These are phyloP conservation scores for Somion occarium DNA, from an alignment of 1,284 basidiomycete genomes.

Conservation along the genomic window DNA sequence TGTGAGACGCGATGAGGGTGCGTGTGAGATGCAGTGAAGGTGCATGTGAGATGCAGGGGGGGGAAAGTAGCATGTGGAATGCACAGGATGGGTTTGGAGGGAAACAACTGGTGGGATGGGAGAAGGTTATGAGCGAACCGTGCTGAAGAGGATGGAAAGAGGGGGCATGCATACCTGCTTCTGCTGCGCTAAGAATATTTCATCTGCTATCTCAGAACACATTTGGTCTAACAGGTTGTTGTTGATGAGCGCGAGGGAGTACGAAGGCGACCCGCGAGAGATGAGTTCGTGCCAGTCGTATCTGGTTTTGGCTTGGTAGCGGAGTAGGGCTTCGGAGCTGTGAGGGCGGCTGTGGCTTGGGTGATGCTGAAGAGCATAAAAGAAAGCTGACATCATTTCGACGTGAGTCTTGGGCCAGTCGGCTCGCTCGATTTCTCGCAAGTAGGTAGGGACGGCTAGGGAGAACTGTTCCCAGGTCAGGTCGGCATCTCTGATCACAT, in stretches of 20 bases:
- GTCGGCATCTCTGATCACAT: not conserved
- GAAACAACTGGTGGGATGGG: not conserved
- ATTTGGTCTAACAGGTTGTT: not conserved
- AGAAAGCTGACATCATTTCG: slow-evolving; percentile 5
- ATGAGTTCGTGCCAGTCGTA: not conserved
- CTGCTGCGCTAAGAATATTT: no score
- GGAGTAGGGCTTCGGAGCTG: slow-evolving; percentile 1
- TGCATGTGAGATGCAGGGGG: no score
- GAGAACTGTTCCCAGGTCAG: slow-evolving; percentile 5
- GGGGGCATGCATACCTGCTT: no score
- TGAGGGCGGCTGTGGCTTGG: not conserved
- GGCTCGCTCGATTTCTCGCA: not conserved
- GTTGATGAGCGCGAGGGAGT: not conserved
- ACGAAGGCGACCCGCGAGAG: no score
- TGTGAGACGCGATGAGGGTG: no score
- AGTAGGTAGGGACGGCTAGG: not conserved
- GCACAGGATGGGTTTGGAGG: no score
- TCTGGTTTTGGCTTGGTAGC: slow-evolving; percentile 3
- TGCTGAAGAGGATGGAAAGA: not conserved
- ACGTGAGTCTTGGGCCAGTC: slow-evolving; percentile 5
- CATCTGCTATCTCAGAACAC: not conserved
- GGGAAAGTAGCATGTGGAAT: no score
- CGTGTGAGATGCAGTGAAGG: no score
- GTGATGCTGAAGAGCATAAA: slow-evolving; percentile 3
- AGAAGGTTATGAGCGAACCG: not conserved